Evolutionary conservation across 331 rosid species (phyloP).

Genomic region (Cydonia oblonga): DNA sequence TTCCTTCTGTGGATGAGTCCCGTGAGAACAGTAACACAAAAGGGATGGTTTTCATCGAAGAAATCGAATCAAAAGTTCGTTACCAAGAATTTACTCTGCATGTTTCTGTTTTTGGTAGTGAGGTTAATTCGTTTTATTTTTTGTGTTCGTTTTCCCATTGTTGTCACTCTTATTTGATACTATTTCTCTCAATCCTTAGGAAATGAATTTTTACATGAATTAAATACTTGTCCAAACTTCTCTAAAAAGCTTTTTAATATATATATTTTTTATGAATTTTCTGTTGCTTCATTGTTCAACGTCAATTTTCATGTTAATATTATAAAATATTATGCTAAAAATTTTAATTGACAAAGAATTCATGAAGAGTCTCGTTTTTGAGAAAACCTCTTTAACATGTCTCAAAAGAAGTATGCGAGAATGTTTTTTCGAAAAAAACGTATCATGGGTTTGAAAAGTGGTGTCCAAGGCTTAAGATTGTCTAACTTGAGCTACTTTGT

Average conservation of each 20-base stretch:
- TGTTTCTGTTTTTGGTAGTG: background rate
- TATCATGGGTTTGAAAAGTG: background rate
- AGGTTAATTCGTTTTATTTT: background rate
- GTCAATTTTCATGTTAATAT: too few relatives aligned
- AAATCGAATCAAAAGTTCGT: background rate
- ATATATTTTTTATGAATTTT: too few relatives aligned
- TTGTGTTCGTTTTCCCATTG: background rate
- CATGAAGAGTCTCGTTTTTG: rapidly evolving
- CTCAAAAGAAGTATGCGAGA: background rate
- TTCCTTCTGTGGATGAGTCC: background rate
- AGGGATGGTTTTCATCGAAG: background rate
- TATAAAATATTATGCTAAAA: too few relatives aligned
- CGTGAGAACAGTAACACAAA: background rate
- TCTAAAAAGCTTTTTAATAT: background rate
- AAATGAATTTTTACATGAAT: background rate
- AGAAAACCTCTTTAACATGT: too few relatives aligned
- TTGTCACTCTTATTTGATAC: background rate
- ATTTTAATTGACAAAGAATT: rapidly evolving
- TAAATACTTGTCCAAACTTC: background rate
- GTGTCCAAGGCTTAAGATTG: background rate
- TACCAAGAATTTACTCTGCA: background rate
- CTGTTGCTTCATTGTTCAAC: rapidly evolving
- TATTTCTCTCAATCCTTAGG: background rate
- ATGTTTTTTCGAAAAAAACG: background rate
- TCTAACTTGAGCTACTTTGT: too few relatives aligned